phyloP scores from a whole-genome alignment of 495 filamentous ascomycete genomes.

The Copromyces sp. region DNA sequence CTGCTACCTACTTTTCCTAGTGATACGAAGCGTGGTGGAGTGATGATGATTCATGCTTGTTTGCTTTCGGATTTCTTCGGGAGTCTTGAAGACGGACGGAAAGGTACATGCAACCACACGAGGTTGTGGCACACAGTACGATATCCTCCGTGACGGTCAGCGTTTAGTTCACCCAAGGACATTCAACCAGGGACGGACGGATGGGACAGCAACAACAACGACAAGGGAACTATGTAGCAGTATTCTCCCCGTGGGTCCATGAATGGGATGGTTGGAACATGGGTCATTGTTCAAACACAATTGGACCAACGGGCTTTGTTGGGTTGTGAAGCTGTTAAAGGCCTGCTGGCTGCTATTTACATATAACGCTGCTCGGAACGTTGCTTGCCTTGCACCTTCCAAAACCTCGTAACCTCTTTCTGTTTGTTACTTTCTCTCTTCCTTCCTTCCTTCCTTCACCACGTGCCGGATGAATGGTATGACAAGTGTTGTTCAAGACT shows the following conservation, averaged over 20 bases:
- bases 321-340: background rate
- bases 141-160: background rate
- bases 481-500: background rate
- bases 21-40: background rate
- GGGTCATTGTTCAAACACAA: background rate
- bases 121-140: background rate
- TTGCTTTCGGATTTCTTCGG: background rate
- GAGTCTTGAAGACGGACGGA: background rate
- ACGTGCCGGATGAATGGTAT: background rate
- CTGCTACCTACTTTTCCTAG: background rate
- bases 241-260: background rate
- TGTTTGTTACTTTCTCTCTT: background rate
- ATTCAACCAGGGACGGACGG: background rate
- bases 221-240: background rate
- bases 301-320: background rate
- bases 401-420: background rate
- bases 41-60: background rate
- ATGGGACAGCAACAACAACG: background rate
- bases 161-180: background rate
- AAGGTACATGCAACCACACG: background rate
- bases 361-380: background rate
- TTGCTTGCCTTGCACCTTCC: background rate
- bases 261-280: background rate
- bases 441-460: background rate
- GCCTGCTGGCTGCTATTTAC: background rate